Evolutionary conservation across 2,329 filamentous ascomycete genomes (phyloP), one percentile per base, ranked within the genome.

Genomic region (Fusarium subglutinans): DNA sequence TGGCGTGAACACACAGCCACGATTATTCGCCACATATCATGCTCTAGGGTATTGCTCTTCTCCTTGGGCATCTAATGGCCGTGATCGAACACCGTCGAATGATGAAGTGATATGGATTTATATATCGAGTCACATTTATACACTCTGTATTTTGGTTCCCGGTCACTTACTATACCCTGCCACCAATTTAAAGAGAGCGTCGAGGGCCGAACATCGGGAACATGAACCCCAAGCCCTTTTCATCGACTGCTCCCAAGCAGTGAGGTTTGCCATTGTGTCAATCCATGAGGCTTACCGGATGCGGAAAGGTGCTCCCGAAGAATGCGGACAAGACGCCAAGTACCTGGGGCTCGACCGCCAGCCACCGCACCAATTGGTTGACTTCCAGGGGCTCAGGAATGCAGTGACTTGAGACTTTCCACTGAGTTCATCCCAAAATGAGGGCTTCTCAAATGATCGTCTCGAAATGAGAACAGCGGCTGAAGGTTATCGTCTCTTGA

Each of bases 1-100:
- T 61, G 50, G 66, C 35, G 43, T 41, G 56, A 20, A 3, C 6
- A 17, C 26, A 61, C 30, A 61, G 47, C 65, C 63, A 68, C 63
- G 35, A 24, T 24, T 20, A 24, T 17, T 38, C 28, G 59, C 59
- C 59, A 44, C 59, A 38, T 40, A 2, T 43, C 24, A 30, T 24
- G 30, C 30, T 40, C 26, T 22, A 51, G 28, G 48, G 30, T 24
- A 40, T 55, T 17, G 35, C 11, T 55, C 51, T 28, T 40, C 20
- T 22, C 10, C 10, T 28, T 35, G 0, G 1, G 14, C 18, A 17
- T 28, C 10, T 12, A n/a, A n/a, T 8, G 18, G 15, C 8, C 20
- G 13, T 8, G 10, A 6, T 54, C 6, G 3, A 35, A 35, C 48
- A 6, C 14, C 8, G 20, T 54, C 24, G 7, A 28, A 28, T 54